phyloP scores from a whole-genome alignment of 2,329 filamentous ascomycete species.

The Diaporthe capsici region DNA sequence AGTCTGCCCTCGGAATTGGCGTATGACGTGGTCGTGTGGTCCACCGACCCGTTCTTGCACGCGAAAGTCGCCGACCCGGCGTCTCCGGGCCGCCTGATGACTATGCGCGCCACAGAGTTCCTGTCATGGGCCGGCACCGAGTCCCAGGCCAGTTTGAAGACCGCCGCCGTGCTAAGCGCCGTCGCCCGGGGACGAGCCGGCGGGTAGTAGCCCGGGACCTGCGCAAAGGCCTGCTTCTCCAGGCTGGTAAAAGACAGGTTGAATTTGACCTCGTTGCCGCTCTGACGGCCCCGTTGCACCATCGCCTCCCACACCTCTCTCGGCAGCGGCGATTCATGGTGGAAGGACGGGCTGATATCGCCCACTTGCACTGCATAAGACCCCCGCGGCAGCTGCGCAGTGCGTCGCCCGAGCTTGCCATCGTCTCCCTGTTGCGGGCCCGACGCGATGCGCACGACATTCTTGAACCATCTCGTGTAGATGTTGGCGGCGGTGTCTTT shows the following conservation, averaged over 20 bases:
- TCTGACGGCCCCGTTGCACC: not conserved
- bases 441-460: conserved; percentile 23
- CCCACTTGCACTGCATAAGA: not conserved
- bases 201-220: not conserved
- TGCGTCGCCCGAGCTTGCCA: not conserved
- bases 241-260: not conserved
- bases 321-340: conserved; percentile 18
- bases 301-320: conserved; percentile 31
- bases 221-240: not conserved
- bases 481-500: not conserved
- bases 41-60: not conserved
- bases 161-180: not conserved
- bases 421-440: not conserved
- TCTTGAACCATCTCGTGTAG: conserved; percentile 33
- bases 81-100: not conserved
- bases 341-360: not conserved
- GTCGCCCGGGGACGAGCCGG: not conserved
- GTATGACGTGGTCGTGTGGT: not conserved
- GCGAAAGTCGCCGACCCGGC: not conserved
- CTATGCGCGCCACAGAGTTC: not conserved
- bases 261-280: not conserved
- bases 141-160: not conserved
- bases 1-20: not conserved
- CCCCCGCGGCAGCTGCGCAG: not conserved
- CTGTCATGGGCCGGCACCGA: not conserved